Evolutionary conservation across 2,329 filamentous ascomycete genomes (phyloP), one percentile per base, ranked within the genome.

Genomic region (Trichoderma breve): DNA sequence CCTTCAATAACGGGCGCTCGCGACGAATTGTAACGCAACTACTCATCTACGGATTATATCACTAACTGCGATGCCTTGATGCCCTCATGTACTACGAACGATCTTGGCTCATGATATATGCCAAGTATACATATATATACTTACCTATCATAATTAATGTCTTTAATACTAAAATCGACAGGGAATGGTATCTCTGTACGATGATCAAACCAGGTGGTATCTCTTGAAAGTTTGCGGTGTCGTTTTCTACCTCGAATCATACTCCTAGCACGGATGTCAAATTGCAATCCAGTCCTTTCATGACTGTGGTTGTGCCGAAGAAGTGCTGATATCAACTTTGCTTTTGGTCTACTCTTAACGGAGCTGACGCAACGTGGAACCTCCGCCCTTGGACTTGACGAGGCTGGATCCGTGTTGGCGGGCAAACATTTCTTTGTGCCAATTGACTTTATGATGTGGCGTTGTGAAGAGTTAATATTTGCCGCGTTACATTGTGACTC

Each of bases 291-390:
- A 89, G 91, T 90, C 91, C 82, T 82, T 81, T 82, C 84, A 91
- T 97, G 93, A 92, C 93, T 94, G 90, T 87, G 88, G 90, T 95
- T 96, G 95, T 94, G 95, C 94, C 94, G 93, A 95, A 97, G 94
- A 97, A 94, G 94, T 97, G 94, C 94, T 96, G 89, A 97, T 87
- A 96, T 88, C 80, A 82, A 90, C 81, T 39, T 78, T 76, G 77
- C 77, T 79, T 74, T 76, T 75, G 71, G 79, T 75, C 75, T 21
- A 77, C 76, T 76, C 74, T 73, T 73, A 32, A 73, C 73, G 74
- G 74, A 76, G 76, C 66, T 73, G 26, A 75, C 76, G 75, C 76
- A 76, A 74, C 72, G 70, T 73, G 73, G 74, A 72, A 73, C 69
- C 70, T 53, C 72, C 62, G 51, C 71, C 65, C 36, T 71, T 65